Evolutionary conservation across 345 rosid genomes (phyloP).

Genomic region (Camelina neglecta): DNA sequence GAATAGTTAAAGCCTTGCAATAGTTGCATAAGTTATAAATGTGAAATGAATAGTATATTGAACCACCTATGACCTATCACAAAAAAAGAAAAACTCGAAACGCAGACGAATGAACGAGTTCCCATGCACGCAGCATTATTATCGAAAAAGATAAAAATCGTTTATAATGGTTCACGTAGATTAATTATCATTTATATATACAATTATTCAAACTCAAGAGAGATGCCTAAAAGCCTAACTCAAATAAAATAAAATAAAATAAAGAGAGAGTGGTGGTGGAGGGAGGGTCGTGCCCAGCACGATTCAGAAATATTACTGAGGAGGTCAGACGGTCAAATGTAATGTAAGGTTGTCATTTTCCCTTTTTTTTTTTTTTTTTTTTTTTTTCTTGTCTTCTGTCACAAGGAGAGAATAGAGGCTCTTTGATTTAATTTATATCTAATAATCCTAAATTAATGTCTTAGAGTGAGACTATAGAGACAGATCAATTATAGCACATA

Average conservation of each 20-base stretch:
- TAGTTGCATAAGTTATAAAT: background rate
- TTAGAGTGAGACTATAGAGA: background rate
- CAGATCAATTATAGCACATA: background rate
- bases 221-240: background rate
- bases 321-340: conserved; percentile 12
- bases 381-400: too few species aligned
- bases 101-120: conserved; percentile 19
- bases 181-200: too few species aligned
- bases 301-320: conserved; percentile 11
- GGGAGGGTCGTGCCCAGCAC: conserved; percentile 34
- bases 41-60: background rate
- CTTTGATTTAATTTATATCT: background rate
- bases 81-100: background rate
- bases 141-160: conserved; percentile 5
- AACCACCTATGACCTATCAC: conserved; percentile 8
- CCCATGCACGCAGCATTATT: conserved; percentile 37
- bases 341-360: conserved; percentile 33
- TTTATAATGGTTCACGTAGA: background rate
- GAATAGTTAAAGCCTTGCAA: too few species aligned
- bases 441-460: background rate
- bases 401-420: too few species aligned
- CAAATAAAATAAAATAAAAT: background rate
- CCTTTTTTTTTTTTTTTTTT: background rate
- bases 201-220: background rate
- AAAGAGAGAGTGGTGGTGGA: background rate